A percentile compares a stretch with the other conserved stretches of the same genome.
Conservation (phyloP, 2,329 filamentous ascomycete species). For the Penicillium sp. region DNA sequence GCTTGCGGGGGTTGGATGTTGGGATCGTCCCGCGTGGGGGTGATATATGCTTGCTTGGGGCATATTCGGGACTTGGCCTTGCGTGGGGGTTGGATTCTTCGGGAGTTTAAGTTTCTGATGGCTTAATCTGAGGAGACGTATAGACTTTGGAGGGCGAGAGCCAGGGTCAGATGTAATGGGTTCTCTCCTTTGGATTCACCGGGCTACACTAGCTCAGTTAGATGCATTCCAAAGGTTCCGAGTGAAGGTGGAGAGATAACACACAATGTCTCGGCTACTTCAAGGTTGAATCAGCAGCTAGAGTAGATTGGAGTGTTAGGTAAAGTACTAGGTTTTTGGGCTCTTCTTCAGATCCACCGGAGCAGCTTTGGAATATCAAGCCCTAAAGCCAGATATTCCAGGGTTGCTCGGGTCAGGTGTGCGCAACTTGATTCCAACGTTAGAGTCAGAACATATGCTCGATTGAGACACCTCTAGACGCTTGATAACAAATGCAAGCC, state of each 20-base stretch:
- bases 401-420: no score
- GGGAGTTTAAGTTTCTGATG: no score
- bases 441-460: no score
- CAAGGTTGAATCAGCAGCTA: background rate
- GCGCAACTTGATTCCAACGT: no score
- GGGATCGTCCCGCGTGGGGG: slow-evolving; percentile 6
- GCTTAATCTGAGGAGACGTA: background rate
- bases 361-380: no score
- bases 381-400: no score
- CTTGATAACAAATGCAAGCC: background rate
- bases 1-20: background rate
- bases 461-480: background rate
- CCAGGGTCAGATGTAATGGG: background rate
- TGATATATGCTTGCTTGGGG: background rate
- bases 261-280: background rate
- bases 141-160: background rate
- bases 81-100: background rate
- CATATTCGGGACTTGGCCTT: background rate
- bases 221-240: background rate
- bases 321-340: no score
- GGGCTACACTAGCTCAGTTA: background rate
- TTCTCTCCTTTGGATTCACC: background rate
- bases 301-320: background rate
- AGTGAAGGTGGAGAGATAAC: background rate
- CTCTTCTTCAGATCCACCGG: no score